These are phyloP conservation scores for Pseudonitzschia multistriata DNA, from an alignment of 108 stramenopile species.

Conservation along the genomic window DNA sequence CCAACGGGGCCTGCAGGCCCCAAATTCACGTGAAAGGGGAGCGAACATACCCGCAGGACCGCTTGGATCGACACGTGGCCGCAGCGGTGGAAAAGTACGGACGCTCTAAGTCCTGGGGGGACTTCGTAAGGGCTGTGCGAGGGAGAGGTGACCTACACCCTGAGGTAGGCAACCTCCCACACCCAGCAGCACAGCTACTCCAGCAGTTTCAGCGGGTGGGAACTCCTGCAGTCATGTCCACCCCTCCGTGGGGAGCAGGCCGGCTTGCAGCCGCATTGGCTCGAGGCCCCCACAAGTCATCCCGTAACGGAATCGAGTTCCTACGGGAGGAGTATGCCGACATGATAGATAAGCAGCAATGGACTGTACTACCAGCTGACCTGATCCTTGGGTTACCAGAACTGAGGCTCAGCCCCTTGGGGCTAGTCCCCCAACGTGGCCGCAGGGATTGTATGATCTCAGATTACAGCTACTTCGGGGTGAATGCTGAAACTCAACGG, in stretches of 20 bases:
- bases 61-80: too few relatives aligned
- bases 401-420: slow-evolving; percentile 30
- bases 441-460: slow-evolving; percentile 25
- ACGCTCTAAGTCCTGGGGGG: too few relatives aligned
- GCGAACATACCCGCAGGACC: too few relatives aligned
- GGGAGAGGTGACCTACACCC: too few relatives aligned
- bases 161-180: too few relatives aligned
- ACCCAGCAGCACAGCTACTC: too few relatives aligned
- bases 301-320: slow-evolving; percentile 13
- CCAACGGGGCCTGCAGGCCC: too few relatives aligned
- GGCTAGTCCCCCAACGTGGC: slow-evolving; percentile 34
- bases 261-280: slow-evolving; percentile 9
- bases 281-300: slow-evolving; percentile 24
- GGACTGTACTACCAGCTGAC: slow-evolving; percentile 36
- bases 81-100: too few relatives aligned
- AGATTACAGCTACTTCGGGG: slow-evolving; percentile 29
- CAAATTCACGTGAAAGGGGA: too few relatives aligned
- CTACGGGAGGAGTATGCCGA: slow-evolving; percentile 28
- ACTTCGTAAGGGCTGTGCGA: too few relatives aligned
- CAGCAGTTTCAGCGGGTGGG: too few relatives aligned
- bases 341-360: slow-evolving; percentile 26
- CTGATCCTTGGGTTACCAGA: slow-evolving; percentile 11
- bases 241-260: slow-evolving; percentile 14
- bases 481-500: slow-evolving; percentile 26
- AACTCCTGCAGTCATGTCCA: neutral